phyloP scores from a whole-genome alignment of 2,329 filamentous ascomycete genomes.

The Penicillium expansum region DNA sequence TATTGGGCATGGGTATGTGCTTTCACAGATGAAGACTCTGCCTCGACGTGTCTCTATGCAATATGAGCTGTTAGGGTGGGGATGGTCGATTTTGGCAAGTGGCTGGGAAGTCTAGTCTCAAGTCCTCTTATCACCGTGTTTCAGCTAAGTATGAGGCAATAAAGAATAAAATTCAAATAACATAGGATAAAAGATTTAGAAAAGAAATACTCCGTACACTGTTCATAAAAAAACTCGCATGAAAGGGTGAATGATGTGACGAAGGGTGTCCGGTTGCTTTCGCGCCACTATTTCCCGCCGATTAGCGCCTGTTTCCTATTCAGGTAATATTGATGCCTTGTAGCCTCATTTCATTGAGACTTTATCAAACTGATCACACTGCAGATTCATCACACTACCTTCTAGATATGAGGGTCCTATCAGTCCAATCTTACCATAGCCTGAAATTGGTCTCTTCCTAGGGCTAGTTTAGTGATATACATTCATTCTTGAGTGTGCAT shows the following conservation, averaged over 20 bases:
- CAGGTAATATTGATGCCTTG: background rate
- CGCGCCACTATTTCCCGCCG: background rate
- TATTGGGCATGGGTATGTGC: background rate
- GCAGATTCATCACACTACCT: background rate
- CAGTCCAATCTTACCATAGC: background rate
- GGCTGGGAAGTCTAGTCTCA: slow-evolving; percentile 1
- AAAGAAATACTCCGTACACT: background rate
- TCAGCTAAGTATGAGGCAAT: background rate
- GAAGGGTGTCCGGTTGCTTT: background rate
- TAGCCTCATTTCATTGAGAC: background rate
- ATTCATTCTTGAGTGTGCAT: too few species aligned
- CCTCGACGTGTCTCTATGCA: background rate
- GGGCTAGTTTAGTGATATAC: background rate
- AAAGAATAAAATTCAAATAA: background rate
- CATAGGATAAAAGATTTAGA: background rate
- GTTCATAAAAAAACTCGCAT: background rate
- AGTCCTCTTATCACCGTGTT: background rate
- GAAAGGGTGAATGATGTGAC: background rate
- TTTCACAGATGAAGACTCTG: background rate
- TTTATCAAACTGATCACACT: background rate
- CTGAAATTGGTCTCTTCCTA: background rate
- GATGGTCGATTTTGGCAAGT: slow-evolving; percentile 5
- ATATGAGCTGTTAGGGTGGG: slow-evolving; percentile 5
- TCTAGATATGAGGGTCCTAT: background rate
- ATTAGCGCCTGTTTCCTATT: slow-evolving; percentile 1